A percentile compares a stretch with the other conserved stretches of the same genome.
Evolutionary conservation across 352 stramenopile genomes (phyloP).

Genomic region (Pythium pyrilobum): DNA sequence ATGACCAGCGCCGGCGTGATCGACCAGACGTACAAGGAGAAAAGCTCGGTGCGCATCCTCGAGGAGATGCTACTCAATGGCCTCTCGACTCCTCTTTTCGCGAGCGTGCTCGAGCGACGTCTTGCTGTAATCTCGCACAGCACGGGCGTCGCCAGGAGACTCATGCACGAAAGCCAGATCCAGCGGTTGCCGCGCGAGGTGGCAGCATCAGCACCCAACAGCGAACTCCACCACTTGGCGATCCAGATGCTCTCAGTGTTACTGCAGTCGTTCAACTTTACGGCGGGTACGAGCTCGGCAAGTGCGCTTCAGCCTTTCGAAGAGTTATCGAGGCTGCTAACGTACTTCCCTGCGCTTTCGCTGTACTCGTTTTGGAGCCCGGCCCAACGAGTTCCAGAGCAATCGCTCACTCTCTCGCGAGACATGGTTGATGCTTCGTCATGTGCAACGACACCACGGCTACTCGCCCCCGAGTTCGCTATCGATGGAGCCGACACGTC

Average conservation of each 20-base stretch:
- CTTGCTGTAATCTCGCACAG: constrained; percentile 82
- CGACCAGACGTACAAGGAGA: constrained; percentile 65
- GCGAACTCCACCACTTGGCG: constrained; percentile 79
- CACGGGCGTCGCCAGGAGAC: constrained; percentile 44
- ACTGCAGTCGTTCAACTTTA: constrained; percentile 69
- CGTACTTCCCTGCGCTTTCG: constrained; percentile 67
- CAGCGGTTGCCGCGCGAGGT: constrained; percentile 35
- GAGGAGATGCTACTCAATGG: constrained; percentile 80
- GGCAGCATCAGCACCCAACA: constrained; percentile 29
- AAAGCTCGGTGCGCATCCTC: constrained; percentile 63
- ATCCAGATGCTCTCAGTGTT: constrained; percentile 76
- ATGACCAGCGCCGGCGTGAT: constrained; percentile 81
- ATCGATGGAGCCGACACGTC: constrained; percentile 51
- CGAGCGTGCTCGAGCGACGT: constrained; percentile 66
- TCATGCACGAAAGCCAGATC: constrained; percentile 47
- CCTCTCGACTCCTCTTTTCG: constrained; percentile 73
- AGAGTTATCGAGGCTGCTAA: constrained; percentile 73
- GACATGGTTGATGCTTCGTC: constrained; percentile 56
- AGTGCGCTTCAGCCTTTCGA: constrained; percentile 55
- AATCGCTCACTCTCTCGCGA: constrained; percentile 32
- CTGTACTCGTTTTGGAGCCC: constrained; percentile 86
- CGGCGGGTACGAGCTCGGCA: constrained; percentile 11
- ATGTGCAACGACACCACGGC: constrained; percentile 34
- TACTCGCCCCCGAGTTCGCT: constrained; percentile 39
- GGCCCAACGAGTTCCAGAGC: constrained; percentile 55